These are phyloP conservation scores for Eruca vesicaria DNA, from an alignment of 441 rosid genomes.

Conservation along the genomic window DNA sequence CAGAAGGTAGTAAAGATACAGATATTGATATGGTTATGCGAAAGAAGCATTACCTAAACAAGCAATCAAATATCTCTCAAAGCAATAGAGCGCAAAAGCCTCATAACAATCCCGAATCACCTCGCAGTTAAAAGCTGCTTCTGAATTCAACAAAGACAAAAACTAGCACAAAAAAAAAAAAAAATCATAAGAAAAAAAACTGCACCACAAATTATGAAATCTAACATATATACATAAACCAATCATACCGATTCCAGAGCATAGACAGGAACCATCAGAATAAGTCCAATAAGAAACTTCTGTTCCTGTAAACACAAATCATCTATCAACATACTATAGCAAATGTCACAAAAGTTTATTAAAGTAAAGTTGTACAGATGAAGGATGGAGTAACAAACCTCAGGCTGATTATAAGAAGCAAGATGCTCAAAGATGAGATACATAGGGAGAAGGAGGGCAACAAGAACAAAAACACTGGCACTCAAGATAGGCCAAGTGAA, in stretches of 20 bases:
- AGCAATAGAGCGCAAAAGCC: constrained; percentile 97
- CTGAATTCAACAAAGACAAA: constrained; percentile 82
- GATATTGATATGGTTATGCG: not conserved
- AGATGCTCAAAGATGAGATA: constrained; percentile 88
- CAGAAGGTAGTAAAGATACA: constrained; percentile 1
- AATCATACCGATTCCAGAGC: constrained; percentile 84
- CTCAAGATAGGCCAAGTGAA: constrained; percentile 82
- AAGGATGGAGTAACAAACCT: constrained; percentile 47
- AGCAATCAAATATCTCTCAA: constrained; percentile 95
- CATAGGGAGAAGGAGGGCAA: constrained; percentile 79
- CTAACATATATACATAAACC: not conserved
- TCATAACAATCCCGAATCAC: constrained; percentile 95
- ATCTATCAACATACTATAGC: too few species aligned
- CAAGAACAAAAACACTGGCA: constrained; percentile 78
- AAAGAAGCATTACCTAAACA: constrained; percentile 72
- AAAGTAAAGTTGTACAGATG: too few species aligned
- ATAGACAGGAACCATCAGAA: constrained; percentile 95
- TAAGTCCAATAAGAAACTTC: constrained; percentile 89
- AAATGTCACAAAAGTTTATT: too few species aligned
- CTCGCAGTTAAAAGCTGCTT: constrained; percentile 91
- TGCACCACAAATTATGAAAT: not conserved
- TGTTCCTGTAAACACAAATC: constrained; percentile 80
- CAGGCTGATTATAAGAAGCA: constrained; percentile 91
- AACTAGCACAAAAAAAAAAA: constrained; percentile 76
- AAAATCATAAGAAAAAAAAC: not conserved